Evolutionary conservation across 139 green algal species (phyloP).

Genomic region (Medakamo hakoo): DNA sequence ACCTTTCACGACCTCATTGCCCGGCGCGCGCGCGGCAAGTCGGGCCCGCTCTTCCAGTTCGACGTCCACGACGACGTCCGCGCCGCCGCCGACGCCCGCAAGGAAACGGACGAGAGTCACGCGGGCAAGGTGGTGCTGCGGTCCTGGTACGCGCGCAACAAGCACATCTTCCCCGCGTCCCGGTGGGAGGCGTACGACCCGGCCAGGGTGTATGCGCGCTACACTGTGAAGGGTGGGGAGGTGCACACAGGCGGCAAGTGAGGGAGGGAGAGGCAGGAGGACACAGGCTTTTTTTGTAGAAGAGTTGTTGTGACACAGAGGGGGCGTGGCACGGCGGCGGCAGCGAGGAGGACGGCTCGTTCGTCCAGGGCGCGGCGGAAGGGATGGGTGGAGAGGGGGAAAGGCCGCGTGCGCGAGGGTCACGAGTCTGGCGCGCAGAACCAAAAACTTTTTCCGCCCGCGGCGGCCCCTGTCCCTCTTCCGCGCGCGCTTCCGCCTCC

Average conservation of each 20-base stretch:
- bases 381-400: neutral
- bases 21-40: constrained; percentile 81
- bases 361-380: too few species aligned
- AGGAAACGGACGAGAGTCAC: constrained; percentile 75
- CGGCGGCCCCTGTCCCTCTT: too few species aligned
- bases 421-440: neutral
- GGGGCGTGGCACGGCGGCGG: too few species aligned
- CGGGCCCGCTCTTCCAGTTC: constrained; percentile 90
- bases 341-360: too few species aligned
- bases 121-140: constrained; percentile 80
- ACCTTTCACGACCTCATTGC: constrained; percentile 95
- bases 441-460: neutral
- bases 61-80: constrained; percentile 78
- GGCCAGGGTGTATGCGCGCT: constrained; percentile 11
- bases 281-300: too few species aligned
- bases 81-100: constrained; percentile 51
- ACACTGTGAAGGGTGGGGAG: constrained; percentile 1
- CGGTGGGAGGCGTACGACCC: constrained; percentile 80
- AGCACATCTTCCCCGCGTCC: constrained; percentile 95
- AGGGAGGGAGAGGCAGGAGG: too few species aligned
- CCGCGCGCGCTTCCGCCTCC: too few species aligned
- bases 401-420: neutral
- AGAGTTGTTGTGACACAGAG: too few species aligned
- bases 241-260: constrained; percentile 2
- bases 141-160: constrained; percentile 95